phyloP scores from a whole-genome alignment of 1,284 basidiomycete species.

The Trametes pubescens region DNA sequence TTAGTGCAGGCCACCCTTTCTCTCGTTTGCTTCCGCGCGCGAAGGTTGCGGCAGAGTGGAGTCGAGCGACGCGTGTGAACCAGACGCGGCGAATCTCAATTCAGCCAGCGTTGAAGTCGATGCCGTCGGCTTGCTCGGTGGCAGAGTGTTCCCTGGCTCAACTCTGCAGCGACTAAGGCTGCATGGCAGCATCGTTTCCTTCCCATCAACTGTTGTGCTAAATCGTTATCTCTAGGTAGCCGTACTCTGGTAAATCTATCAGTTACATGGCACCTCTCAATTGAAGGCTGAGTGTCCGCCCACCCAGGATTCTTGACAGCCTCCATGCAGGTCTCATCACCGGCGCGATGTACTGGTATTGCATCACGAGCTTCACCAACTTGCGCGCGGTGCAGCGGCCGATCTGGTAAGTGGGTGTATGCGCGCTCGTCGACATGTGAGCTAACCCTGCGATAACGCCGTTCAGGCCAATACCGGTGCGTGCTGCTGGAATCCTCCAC shows the following conservation, averaged over 20 bases:
- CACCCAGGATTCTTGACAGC: conserved; percentile 32
- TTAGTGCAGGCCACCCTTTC: background rate
- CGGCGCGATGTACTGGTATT: conserved; percentile 34
- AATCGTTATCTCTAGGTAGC: background rate
- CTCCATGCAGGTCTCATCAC: conserved; percentile 35
- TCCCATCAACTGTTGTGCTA: background rate
- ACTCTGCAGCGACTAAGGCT: too few relatives aligned
- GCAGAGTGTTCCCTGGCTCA: too few relatives aligned
- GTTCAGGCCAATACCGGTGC: conserved; percentile 32
- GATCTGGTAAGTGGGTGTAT: conserved; percentile 28
- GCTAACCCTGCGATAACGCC: background rate
- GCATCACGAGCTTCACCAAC: conserved; percentile 34
- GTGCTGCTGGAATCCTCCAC: background rate
- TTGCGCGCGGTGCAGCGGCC: conserved; percentile 26
- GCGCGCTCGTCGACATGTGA: background rate
- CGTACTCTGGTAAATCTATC: background rate
- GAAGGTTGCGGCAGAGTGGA: background rate
- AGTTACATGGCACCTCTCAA: background rate
- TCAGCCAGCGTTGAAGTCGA: too few relatives aligned
- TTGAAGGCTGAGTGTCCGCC: background rate
- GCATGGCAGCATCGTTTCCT: too few relatives aligned
- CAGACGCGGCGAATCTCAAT: too few relatives aligned
- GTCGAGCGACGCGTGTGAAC: too few relatives aligned
- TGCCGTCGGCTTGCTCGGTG: too few relatives aligned
- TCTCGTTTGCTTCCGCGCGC: background rate